Percentiles rank a stretch among this genome's conserved stretches.
phyloP scores from a whole-genome alignment of 352 stramenopile genomes.

The Globisporangium abappressorium region DNA sequence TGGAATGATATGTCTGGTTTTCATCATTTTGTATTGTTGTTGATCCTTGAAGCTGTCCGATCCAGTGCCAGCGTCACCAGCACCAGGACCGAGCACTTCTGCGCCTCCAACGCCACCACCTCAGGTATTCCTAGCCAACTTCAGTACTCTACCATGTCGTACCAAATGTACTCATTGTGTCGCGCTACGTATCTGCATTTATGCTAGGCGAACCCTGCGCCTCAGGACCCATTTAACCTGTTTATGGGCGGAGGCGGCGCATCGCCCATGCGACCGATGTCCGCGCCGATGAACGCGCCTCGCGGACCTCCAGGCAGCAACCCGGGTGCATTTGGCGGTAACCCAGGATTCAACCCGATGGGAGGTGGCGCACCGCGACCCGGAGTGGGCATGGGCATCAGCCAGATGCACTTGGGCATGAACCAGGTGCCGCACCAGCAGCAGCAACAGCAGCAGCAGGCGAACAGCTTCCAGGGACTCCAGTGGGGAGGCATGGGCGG shows the following conservation, averaged over 20 bases:
- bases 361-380: conserved; percentile 32
- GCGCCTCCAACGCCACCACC: conserved; percentile 36
- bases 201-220: conserved; percentile 17
- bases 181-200: neutral
- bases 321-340: conserved; percentile 20
- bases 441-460: conserved; percentile 37
- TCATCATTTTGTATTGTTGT: neutral
- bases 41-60: conserved; percentile 43
- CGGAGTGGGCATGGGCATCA: conserved; percentile 72
- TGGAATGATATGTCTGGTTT: neutral
- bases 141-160: neutral
- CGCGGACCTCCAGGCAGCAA: conserved; percentile 22
- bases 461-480: conserved; percentile 81
- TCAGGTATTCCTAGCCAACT: conserved; percentile 20
- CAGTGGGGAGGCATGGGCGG: conserved; percentile 81
- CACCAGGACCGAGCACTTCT: conserved; percentile 18
- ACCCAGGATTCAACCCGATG: conserved; percentile 44
- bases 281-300: conserved; percentile 30
- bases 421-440: conserved; percentile 36
- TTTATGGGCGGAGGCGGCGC: conserved; percentile 34
- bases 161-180: neutral
- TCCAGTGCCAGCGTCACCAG: conserved; percentile 43
- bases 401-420: conserved; percentile 82
- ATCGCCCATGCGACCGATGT: conserved; percentile 29
- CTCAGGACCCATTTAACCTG: conserved; percentile 73